These are phyloP conservation scores for Xylaria venustula DNA, from an alignment of 495 filamentous ascomycete genomes.

Conservation along the genomic window DNA sequence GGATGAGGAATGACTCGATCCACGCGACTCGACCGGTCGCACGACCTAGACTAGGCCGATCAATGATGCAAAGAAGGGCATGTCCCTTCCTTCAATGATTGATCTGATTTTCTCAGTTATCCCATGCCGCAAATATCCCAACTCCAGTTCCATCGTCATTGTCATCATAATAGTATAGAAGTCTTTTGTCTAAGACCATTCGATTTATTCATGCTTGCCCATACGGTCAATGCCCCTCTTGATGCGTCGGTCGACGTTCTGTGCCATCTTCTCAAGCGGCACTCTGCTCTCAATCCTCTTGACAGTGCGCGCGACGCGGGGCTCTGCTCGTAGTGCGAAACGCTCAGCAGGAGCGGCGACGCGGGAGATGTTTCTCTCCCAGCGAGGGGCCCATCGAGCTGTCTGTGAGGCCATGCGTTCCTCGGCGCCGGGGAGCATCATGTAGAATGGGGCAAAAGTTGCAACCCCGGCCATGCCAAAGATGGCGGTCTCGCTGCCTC, in stretches of 20 bases:
- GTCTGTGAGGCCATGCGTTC: slow-evolving; percentile 44
- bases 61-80: background rate
- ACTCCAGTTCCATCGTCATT: background rate
- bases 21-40: background rate
- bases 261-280: slow-evolving; percentile 45
- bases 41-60: background rate
- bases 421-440: slow-evolving; percentile 46
- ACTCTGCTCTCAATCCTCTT: slow-evolving; percentile 38
- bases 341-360: slow-evolving; percentile 43
- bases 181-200: background rate
- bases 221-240: slow-evolving; percentile 31
- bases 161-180: background rate
- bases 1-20: background rate
- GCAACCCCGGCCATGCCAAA: slow-evolving; percentile 43
- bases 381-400: slow-evolving; percentile 46
- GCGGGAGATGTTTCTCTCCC: slow-evolving; percentile 49
- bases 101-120: background rate
- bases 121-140: background rate
- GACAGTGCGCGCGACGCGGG: slow-evolving; percentile 39
- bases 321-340: slow-evolving; percentile 40
- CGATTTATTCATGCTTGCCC: background rate
- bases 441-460: slow-evolving; percentile 48
- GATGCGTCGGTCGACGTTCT: slow-evolving; percentile 40
- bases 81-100: background rate
- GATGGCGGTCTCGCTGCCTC: slow-evolving; percentile 37